Conservation (phyloP, 768 basidiomycete species). For the Phaeolepiota aurea region DNA sequence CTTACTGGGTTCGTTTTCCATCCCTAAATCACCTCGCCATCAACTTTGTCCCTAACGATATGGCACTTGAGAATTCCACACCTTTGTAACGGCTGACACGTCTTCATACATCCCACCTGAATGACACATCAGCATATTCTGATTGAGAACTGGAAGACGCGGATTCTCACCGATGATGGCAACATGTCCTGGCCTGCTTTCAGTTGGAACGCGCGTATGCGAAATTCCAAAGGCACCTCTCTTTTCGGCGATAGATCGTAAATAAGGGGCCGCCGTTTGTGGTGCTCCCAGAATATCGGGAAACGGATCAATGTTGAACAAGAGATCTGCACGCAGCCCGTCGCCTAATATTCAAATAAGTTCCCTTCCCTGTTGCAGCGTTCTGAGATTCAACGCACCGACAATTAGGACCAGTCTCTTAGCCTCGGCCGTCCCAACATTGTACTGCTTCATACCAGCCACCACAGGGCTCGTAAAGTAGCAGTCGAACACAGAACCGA, state of each 20-base stretch:
- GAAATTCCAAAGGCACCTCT: constrained; percentile 79
- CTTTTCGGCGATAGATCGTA: constrained; percentile 56
- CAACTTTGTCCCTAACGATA: not conserved
- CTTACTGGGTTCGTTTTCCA: constrained; percentile 81
- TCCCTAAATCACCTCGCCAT: constrained; percentile 35
- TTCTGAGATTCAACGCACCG: constrained; percentile 31
- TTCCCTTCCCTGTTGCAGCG: not conserved
- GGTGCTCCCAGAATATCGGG: constrained; percentile 40
- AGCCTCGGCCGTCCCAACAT: constrained; percentile 37
- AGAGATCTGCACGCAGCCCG: constrained; percentile 74
- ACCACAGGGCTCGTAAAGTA: constrained; percentile 84
- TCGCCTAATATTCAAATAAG: constrained; percentile 41
- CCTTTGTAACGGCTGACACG: constrained; percentile 82
- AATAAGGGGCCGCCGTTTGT: constrained; percentile 61
- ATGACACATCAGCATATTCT: not conserved
- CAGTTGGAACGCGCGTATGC: constrained; percentile 82
- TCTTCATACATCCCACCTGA: constrained; percentile 83
- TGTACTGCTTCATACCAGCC: constrained; percentile 61
- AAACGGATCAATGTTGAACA: constrained; percentile 61
- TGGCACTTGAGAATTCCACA: constrained; percentile 16
- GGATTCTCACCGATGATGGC: constrained; percentile 74
- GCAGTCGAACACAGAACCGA: constrained; percentile 73
- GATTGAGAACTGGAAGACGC: not conserved
- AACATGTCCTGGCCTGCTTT: constrained; percentile 83
- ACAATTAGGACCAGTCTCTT: constrained; percentile 76